These are phyloP conservation scores for Boletus rubescentipes DNA, from an alignment of 768 basidiomycete species.

Conservation along the genomic window DNA sequence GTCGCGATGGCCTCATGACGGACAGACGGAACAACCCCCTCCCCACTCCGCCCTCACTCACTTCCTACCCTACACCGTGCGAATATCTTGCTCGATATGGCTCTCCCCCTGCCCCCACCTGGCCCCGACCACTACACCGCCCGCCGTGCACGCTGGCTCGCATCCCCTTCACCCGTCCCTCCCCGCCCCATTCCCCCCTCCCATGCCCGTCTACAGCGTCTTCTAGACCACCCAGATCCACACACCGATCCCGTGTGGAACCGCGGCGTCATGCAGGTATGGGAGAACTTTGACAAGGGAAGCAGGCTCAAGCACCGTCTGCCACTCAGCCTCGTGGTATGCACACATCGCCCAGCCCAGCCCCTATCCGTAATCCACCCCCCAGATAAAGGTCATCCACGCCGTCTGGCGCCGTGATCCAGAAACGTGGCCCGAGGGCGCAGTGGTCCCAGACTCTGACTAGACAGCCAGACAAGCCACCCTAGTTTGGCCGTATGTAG, in stretches of 20 bases:
- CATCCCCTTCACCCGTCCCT: slow-evolving; percentile 17
- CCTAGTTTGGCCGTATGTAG: slow-evolving; percentile 3
- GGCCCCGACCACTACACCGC: slow-evolving; percentile 65
- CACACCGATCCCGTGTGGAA: slow-evolving; percentile 56
- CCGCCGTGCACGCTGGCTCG: slow-evolving; percentile 63
- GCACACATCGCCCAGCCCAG: slow-evolving; percentile 24
- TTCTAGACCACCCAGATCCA: slow-evolving; percentile 48
- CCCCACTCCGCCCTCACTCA: too few relatives aligned
- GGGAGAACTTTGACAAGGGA: slow-evolving; percentile 62
- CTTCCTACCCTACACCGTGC: slow-evolving; percentile 9
- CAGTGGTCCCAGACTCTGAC: slow-evolving; percentile 61
- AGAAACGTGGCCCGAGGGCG: slow-evolving; percentile 69
- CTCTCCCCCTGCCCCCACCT: slow-evolving; percentile 49
- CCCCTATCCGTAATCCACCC: slow-evolving; percentile 4
- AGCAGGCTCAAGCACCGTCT: slow-evolving; percentile 55
- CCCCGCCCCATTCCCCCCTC: slow-evolving; percentile 36
- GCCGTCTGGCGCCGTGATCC: slow-evolving; percentile 72
- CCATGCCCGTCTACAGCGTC: slow-evolving; percentile 48
- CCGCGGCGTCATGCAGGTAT: slow-evolving; percentile 57
- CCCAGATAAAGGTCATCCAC: slow-evolving; percentile 70
- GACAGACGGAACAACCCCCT: neutral
- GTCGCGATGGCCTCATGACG: slow-evolving; percentile 31
- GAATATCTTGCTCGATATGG: slow-evolving; percentile 26
- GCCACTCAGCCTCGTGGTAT: slow-evolving; percentile 64
- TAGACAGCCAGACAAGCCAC: slow-evolving; percentile 16